Conservation (phyloP, 75 land plant genomes). For the Ceratopteris richardii region DNA sequence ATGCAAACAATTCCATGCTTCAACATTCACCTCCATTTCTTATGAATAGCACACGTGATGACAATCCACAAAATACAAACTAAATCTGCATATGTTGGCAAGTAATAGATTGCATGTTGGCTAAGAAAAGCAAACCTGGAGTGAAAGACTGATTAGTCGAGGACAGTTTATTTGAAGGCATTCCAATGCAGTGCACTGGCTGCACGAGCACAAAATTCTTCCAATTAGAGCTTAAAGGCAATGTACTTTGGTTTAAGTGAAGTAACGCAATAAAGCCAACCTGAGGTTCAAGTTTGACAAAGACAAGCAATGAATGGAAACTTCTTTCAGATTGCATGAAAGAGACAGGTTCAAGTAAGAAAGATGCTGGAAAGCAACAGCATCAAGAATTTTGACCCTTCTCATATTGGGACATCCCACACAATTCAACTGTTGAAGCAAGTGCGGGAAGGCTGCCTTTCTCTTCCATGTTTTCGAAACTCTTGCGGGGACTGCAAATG, state of each 20-base stretch:
- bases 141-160: slow-evolving; percentile 61
- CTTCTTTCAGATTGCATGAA: slow-evolving; percentile 79
- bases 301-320: slow-evolving; percentile 59
- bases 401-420: slow-evolving; percentile 87
- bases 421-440: slow-evolving; percentile 74
- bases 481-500: not conserved
- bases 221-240: no score
- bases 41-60: no score
- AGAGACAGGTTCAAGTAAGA: slow-evolving; percentile 74
- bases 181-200: slow-evolving; percentile 79
- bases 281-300: slow-evolving; percentile 69
- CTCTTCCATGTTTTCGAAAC: slow-evolving; percentile 1
- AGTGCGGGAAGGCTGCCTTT: slow-evolving; percentile 13
- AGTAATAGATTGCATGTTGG: no score
- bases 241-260: no score
- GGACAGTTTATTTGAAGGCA: slow-evolving; percentile 76
- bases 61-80: no score
- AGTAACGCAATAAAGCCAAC: slow-evolving; percentile 20
- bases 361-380: slow-evolving; percentile 50
- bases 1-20: no score
- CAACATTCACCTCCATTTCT: no score
- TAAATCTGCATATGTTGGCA: no score
- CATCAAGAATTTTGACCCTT: slow-evolving; percentile 56
- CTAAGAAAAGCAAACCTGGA: slow-evolving; percentile 58
- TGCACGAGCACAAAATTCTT: slow-evolving; percentile 12